A percentile compares a stretch with the other conserved stretches of the same genome.
These are phyloP conservation scores for Alternaria ethzedia DNA, from an alignment of 2,329 filamentous ascomycete species.

Conservation along the genomic window DNA sequence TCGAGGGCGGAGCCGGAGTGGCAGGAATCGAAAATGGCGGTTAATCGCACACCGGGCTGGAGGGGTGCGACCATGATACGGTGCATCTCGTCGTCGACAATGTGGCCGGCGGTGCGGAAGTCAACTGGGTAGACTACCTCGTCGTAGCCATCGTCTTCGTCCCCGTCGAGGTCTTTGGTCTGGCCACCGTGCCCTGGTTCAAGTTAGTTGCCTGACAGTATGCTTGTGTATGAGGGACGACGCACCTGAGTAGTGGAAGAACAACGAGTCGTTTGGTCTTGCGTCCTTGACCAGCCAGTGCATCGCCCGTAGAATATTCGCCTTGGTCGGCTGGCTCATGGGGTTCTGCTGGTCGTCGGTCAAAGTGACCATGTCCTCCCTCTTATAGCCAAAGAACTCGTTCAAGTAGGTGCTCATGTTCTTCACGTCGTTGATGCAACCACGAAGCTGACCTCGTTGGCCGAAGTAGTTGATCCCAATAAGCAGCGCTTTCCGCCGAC, in stretches of 20 bases:
- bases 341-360: constrained; percentile 97
- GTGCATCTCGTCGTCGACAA: constrained; percentile 85
- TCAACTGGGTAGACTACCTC: constrained; percentile 86
- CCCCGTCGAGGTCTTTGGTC: constrained; percentile 77
- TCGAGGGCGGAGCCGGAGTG: constrained; percentile 80
- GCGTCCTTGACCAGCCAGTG: constrained; percentile 98
- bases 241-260: constrained; percentile 95
- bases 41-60: constrained; percentile 80
- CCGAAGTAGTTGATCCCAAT: constrained; percentile 98
- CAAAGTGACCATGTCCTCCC: constrained; percentile 95
- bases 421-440: constrained; percentile 96
- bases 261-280: constrained; percentile 88
- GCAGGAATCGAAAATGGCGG: constrained; percentile 82
- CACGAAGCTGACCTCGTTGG: constrained; percentile 85
- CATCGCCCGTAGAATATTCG: constrained; percentile 94
- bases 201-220: constrained; percentile 9
- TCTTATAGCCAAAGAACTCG: constrained; percentile 87
- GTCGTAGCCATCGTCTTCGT: constrained; percentile 82
- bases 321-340: constrained; percentile 95
- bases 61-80: constrained; percentile 79
- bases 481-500: constrained; percentile 83
- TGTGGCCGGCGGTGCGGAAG: constrained; percentile 78
- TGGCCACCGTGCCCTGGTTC: constrained; percentile 77
- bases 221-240: background rate
- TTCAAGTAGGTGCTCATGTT: constrained; percentile 95